Base-by-base conservation (phyloP, 2,329 filamentous ascomycete genomes). In the Aphanoascus verrucosus region DNA sequence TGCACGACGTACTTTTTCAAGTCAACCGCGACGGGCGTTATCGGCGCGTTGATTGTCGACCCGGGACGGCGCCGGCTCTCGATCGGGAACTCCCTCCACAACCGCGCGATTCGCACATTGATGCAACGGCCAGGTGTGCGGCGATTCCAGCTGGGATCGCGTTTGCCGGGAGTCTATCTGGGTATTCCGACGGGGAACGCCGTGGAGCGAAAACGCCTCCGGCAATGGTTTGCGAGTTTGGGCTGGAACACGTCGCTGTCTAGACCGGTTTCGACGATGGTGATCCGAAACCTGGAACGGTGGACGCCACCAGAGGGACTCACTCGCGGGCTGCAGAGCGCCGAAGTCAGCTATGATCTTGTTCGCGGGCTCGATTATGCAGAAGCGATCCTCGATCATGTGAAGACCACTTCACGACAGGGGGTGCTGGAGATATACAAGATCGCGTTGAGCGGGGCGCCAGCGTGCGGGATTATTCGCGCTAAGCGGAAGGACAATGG, bases 31-130 rank as follows among this genome's bases (percentile, higher is more conserved):
- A 83, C 83, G 3, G 88, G 88, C 14, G 84, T 88, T 15, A 82
- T 97, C 49, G 89, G 86, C 0, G 82, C 87, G 2, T 76, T 97
- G n/a, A 85, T 96, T 57, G 91, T 97, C 37, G 90, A 96, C 60
- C 90, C 91, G 0, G 73, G 79, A 3, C 85, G 94, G 63, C 82
- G 91, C 34, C 93, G 90, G 62, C 78, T 95, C 8, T 94, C 89
- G 0, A 93, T 97, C 56, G 91, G 91, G 0, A 82, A 89, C 59
- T 95, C 88, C 0, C 78, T 97, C 1, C 90, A 96, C 68, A 86
- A 88, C 57, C 79, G 90, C 38, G 90, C 90, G 0, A 80, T 96
- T 52, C 82, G 87, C 32, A 84, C 81, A 5, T 75, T 97, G 1
- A 65, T 83, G 2, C 84, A 88, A 61, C 80, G 81, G 48, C 79